Conservation (phyloP, 2,329 filamentous ascomycete genomes). For the Exophiala calicioides region DNA sequence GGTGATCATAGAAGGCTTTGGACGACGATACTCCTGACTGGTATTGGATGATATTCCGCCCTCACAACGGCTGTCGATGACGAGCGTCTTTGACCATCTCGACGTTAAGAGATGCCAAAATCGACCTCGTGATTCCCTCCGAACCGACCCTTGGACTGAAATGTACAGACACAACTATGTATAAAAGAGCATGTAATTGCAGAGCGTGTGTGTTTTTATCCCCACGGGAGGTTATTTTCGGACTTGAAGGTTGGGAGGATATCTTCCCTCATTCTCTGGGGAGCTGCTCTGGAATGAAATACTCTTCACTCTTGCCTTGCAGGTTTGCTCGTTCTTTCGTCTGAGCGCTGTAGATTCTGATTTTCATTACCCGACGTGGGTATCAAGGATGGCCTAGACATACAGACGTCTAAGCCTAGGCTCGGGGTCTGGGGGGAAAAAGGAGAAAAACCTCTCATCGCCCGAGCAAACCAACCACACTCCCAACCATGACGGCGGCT, state of each 20-base stretch:
- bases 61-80: too few species aligned
- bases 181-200: background rate
- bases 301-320: slow-evolving; percentile 13
- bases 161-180: background rate
- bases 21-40: too few species aligned
- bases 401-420: too few species aligned
- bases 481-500: slow-evolving; percentile 90
- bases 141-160: background rate
- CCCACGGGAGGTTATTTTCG: background rate
- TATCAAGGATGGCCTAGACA: too few species aligned
- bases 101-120: background rate
- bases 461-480: slow-evolving; percentile 64
- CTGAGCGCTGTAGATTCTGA: too few species aligned
- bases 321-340: background rate
- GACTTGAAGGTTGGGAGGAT: background rate
- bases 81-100: too few species aligned
- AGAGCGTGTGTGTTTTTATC: background rate
- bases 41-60: too few species aligned
- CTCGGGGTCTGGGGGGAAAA: background rate
- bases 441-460: slow-evolving; percentile 7
- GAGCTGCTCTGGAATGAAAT: background rate
- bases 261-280: background rate
- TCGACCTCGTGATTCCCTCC: background rate
- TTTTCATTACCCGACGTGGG: too few species aligned
- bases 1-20: too few species aligned